These are phyloP conservation scores for Stephanodiscus triporus DNA, from an alignment of 108 stramenopile species.

Conservation along the genomic window DNA sequence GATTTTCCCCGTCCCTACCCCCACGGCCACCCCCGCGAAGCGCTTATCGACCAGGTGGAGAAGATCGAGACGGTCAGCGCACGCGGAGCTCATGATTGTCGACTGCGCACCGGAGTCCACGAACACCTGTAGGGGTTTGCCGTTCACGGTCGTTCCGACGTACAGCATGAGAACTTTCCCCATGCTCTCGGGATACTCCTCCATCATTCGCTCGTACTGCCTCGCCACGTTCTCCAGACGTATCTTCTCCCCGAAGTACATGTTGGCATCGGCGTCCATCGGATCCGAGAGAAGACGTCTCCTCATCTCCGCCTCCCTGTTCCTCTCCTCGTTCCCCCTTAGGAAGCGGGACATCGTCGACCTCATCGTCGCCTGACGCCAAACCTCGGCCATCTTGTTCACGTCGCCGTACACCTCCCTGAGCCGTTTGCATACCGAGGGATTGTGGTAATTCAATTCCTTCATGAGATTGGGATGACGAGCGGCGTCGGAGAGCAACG, in stretches of 20 bases:
- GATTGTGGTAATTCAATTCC: constrained; percentile 85
- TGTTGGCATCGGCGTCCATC: constrained; percentile 83
- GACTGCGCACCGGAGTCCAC: constrained; percentile 96
- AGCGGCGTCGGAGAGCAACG: constrained; percentile 44
- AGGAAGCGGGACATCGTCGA: constrained; percentile 58
- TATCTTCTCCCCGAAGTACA: constrained; percentile 77
- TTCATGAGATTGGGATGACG: constrained; percentile 70
- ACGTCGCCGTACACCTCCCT: constrained; percentile 23
- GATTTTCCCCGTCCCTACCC: constrained; percentile 94
- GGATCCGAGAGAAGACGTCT: constrained; percentile 67
- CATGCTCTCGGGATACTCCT: constrained; percentile 95
- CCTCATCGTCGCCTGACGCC: constrained; percentile 74
- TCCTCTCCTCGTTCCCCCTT: constrained; percentile 44
- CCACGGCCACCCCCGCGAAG: constrained; percentile 88
- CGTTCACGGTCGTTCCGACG: constrained; percentile 87
- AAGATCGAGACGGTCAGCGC: constrained; percentile 82
- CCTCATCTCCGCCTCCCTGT: constrained; percentile 54
- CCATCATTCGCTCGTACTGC: constrained; percentile 90
- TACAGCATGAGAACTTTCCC: constrained; percentile 95
- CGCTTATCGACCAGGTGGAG: constrained; percentile 86
- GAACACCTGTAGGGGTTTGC: constrained; percentile 86
- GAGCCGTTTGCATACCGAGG: constrained; percentile 57
- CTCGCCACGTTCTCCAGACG: constrained; percentile 59
- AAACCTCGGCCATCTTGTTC: constrained; percentile 51
- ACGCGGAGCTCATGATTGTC: constrained; percentile 85